Evolutionary conservation across 2,329 filamentous ascomycete genomes (phyloP), one percentile per base, ranked within the genome.

Genomic region (Lachnellula cervina): DNA sequence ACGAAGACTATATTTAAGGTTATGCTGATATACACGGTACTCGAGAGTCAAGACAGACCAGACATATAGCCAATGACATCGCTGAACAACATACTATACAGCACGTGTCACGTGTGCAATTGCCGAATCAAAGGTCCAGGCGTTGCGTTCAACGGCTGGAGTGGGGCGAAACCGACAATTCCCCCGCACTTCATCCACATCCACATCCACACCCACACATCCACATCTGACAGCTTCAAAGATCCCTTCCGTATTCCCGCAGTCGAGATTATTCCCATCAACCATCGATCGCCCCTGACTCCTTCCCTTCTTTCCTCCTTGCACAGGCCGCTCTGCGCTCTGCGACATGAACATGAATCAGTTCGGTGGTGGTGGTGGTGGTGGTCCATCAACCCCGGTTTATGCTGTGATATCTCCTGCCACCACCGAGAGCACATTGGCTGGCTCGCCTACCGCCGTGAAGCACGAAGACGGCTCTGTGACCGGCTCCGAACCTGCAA

Each of bases 221-320:
- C 35, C 38, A 28, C 28, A 11, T 38, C 16, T 37, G 44, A 17
- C 38, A 47, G n/a, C 21, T 51, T 58, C 47, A 52, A 42, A 49
- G 48, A 52, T 25, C 42, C 54, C 54, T 62, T 25, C 42, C 54
- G 54, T 62, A 61, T 64, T 62, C 64, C 61, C 62, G 62, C 53
- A 43, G 51, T 52, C 28, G 25, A 47, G 38, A 34, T 67, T 68
- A 69, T 66, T 68, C 56, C 66, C 66, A 67, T 64, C 66, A 66
- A 64, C 66, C 64, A 62, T 38, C 52, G 28, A 32, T 11, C 28
- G 9, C 8, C 8, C 28, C 11, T 9, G 28, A 4, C 38, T 7
- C 16, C 16, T 11, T 32, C 28, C 28, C 9, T 25, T 32, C n/a
- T 19, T 21, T 23, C 19, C 5, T 13, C 4, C 42, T 44, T 19